Percentiles rank a stretch among this genome's conserved stretches.
Evolutionary conservation across 2,329 filamentous ascomycete species (phyloP).

Genomic region (Cercospora sp.): DNA sequence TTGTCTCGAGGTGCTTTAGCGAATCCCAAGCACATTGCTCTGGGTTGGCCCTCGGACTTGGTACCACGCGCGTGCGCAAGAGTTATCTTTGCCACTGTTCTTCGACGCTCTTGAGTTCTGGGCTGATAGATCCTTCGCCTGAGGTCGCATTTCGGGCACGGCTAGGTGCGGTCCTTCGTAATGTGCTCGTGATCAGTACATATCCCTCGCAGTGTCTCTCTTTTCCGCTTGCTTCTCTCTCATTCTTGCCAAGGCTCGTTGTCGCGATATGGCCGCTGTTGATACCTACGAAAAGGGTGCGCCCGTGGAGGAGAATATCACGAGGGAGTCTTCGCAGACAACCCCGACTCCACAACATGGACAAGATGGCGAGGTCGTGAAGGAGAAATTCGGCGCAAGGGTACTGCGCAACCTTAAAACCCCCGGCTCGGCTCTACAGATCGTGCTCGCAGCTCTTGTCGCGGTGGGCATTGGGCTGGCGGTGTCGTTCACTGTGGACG

Average conservation of each 20-base stretch:
- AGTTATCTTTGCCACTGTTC: background rate
- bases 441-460: constrained; percentile 51
- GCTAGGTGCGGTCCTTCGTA: background rate
- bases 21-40: background rate
- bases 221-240: background rate
- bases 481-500: constrained; percentile 46
- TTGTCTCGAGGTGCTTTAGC: background rate
- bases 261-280: background rate
- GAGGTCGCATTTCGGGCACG: constrained; percentile 1
- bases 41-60: background rate
- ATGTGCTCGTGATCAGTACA: background rate
- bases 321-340: constrained; percentile 8
- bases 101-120: background rate
- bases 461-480: constrained; percentile 54
- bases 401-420: constrained; percentile 43
- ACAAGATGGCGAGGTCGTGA: constrained; percentile 4
- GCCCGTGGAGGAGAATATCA: background rate
- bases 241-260: background rate
- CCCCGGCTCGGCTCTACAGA: constrained; percentile 52
- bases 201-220: background rate
- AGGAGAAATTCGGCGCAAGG: constrained; percentile 26
- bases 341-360: background rate
- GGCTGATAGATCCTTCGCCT: constrained; percentile 5
- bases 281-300: constrained; percentile 15
- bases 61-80: background rate